Evolutionary conservation across 371 early-diverging fungal genomes (phyloP), one percentile per base, ranked within the genome.

Genomic region (Syncephalis plumigaleata): DNA sequence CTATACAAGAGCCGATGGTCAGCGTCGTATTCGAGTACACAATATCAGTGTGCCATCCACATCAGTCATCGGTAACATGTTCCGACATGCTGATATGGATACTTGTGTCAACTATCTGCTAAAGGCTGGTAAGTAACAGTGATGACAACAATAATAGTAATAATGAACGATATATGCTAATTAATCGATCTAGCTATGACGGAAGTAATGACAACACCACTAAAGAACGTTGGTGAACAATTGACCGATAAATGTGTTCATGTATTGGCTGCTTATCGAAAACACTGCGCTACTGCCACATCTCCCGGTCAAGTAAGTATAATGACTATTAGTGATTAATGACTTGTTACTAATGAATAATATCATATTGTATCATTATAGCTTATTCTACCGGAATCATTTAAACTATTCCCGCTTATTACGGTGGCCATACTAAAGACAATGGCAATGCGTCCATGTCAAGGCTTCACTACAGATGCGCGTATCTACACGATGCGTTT

Each of bases 351-450:
- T n/a, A n/a, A n/a, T n/a, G n/a, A n/a, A n/a, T n/a, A n/a, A n/a
- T n/a, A 80, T 84, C 53, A 65, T 13, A 13, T 24, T 18, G 13
- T 42, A 20, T 39, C 3, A 18, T 26, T 2, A 2, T 52, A 58
- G 67, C 70, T 97, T 7, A 93, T 97, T 46, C 64, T 97, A 42
- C 97, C 98, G 7, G 98, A 97, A 56, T 77, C 89, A 0, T 91
- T 83, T 68, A 97, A 97, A 63, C 68, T 96, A 48, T 71, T 85
- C 47, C 97, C 98, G n/a, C 66, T 96, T 26, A 92, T 84, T 64
- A 66, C 79, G 2, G 73, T 93, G 36, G 67, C 87, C 16, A 55
- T 97, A 46, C 72, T 87, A 21, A 94, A 94, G 55, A 73, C 75
- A 39, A 66, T 64, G 16, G 75, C 82, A 0, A 64, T 94, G 47